phyloP scores from a whole-genome alignment of 140 eudicot species.

The Anethum foeniculum region DNA sequence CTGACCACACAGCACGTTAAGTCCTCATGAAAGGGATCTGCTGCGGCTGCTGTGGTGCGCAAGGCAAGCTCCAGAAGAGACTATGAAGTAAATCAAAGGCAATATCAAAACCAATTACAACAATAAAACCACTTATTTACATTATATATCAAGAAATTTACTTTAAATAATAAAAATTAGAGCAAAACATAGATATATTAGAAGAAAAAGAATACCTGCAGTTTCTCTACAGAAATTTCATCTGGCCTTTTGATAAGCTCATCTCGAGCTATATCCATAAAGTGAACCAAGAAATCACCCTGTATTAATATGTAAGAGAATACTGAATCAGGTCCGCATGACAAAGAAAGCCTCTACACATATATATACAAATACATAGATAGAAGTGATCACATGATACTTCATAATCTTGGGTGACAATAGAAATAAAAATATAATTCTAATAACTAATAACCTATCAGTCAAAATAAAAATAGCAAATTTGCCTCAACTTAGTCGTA shows the following conservation, averaged over 20 bases:
- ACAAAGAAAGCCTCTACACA: background rate
- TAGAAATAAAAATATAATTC: background rate
- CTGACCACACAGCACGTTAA: constrained; percentile 88
- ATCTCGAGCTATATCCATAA: constrained; percentile 96
- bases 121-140: constrained; percentile 6
- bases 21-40: constrained; percentile 95
- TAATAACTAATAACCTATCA: background rate
- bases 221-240: constrained; percentile 88
- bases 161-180: background rate
- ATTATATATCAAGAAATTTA: constrained; percentile 7
- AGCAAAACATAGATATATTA: background rate
- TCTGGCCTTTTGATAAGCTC: constrained; percentile 83
- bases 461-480: background rate
- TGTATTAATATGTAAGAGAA: constrained; percentile 20
- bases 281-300: constrained; percentile 99
- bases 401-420: background rate
- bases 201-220: constrained; percentile 52
- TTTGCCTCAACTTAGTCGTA: constrained; percentile 8
- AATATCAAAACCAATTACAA: background rate
- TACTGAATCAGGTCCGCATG: background rate
- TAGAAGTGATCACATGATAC: background rate
- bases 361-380: background rate
- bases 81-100: constrained; percentile 28
- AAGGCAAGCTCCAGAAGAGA: constrained; percentile 97
- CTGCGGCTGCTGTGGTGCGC: constrained; percentile 95